Evolutionary conservation across 1,284 basidiomycete genomes (phyloP).

Genomic region (Mycosarcoma maydis): DNA sequence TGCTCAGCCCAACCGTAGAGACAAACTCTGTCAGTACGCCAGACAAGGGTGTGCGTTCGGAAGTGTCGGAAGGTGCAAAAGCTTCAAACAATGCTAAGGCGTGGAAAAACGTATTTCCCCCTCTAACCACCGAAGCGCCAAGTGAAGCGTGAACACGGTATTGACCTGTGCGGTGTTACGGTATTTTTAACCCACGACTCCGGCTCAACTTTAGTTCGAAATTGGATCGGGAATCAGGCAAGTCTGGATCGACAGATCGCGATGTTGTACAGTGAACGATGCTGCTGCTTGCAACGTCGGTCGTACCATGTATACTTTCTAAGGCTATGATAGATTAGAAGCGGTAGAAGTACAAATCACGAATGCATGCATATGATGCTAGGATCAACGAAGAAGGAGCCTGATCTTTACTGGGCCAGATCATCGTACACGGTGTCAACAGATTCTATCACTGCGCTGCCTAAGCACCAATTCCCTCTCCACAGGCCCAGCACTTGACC

Average conservation of each 20-base stretch:
- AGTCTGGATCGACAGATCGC: no score
- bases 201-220: conserved; percentile 2
- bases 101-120: conserved; percentile 27
- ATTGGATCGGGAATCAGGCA: conserved; percentile 3
- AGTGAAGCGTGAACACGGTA: no score
- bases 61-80: conserved; percentile 3
- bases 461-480: conserved; percentile 80
- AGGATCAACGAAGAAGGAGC: no score
- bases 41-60: neutral
- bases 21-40: no score
- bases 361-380: no score
- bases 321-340: no score
- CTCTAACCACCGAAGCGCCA: neutral
- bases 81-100: neutral
- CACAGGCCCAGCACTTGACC: conserved; percentile 84
- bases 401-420: neutral
- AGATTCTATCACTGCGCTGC: conserved; percentile 76
- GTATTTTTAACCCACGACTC: no score
- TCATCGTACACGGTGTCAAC: conserved; percentile 47
- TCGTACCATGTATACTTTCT: no score
- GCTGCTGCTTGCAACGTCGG: no score
- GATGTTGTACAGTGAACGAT: no score
- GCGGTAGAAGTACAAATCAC: conserved; percentile 5
- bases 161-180: no score
- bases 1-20: no score